Conservation (phyloP, 1,284 basidiomycete species). For the Malassezia sp. region DNA sequence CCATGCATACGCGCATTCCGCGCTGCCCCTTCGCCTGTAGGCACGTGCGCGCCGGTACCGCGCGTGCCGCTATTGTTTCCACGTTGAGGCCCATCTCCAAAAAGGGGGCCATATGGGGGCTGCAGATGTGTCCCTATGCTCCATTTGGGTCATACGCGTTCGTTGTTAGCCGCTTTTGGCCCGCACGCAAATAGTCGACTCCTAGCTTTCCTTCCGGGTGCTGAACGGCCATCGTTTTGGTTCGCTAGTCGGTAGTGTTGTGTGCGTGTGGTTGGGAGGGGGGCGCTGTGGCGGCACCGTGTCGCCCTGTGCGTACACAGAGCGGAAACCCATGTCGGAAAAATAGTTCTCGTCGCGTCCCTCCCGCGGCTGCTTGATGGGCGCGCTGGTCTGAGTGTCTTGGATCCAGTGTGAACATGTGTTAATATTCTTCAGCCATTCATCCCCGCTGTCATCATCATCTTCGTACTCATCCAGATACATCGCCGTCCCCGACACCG, state of each 20-base stretch:
- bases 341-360: conserved; percentile 11
- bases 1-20: too few species aligned
- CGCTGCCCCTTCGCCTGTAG: too few species aligned
- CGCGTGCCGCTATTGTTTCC: too few species aligned
- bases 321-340: conserved; percentile 15
- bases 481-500: conserved; percentile 16
- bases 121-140: too few species aligned
- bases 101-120: too few species aligned
- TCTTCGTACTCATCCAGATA: conserved; percentile 36
- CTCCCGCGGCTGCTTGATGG: not conserved
- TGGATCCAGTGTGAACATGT: conserved; percentile 37
- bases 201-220: not conserved
- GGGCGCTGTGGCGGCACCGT: conserved; percentile 3
- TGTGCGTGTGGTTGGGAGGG: conserved; percentile 39
- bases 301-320: conserved; percentile 1
- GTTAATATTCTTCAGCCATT: conserved; percentile 47
- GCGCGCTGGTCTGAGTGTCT: not conserved
- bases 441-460: conserved; percentile 47
- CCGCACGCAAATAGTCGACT: not conserved
- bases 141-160: too few species aligned
- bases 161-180: too few species aligned
- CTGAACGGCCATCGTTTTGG: conserved; percentile 19
- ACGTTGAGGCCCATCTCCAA: too few species aligned
- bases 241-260: conserved; percentile 32
- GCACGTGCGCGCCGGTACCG: too few species aligned